Evolutionary conservation across 306 rosid genomes (phyloP).

Genomic region (Echinosophora koreensis): DNA sequence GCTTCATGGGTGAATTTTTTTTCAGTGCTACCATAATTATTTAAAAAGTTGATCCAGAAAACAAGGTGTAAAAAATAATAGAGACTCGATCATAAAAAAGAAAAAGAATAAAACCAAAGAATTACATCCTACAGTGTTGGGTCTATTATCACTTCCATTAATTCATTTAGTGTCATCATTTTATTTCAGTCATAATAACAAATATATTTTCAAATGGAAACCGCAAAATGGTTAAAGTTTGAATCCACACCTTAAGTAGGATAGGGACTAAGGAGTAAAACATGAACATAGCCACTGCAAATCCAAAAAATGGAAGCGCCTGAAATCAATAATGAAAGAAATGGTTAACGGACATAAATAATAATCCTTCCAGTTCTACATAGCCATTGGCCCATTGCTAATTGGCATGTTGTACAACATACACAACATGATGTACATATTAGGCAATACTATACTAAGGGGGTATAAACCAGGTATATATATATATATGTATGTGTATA

Average conservation of each 20-base stretch:
- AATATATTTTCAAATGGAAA: constrained; percentile 18
- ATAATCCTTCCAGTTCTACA: neutral
- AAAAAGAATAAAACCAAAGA: neutral
- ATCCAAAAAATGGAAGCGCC: constrained; percentile 84
- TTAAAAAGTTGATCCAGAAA: constrained; percentile 3
- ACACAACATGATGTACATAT: neutral
- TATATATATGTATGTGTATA: too few species aligned
- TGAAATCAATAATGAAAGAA: constrained; percentile 52
- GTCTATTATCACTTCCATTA: neutral
- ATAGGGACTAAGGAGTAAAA: constrained; percentile 83
- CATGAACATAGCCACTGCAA: constrained; percentile 77
- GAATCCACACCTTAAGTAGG: constrained; percentile 69
- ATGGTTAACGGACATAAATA: constrained; percentile 21
- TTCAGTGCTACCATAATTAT: constrained; percentile 9
- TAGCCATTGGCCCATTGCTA: too few species aligned
- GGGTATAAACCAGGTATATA: too few species aligned
- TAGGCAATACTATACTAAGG: neutral
- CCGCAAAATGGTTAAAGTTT: constrained; percentile 26
- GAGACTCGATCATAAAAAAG: neutral
- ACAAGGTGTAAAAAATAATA: neutral
- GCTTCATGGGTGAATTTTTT: neutral
- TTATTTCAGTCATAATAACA: constrained; percentile 11
- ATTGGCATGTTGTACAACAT: constrained; percentile 19
- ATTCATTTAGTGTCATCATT: neutral
- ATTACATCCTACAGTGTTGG: constrained; percentile 2